phyloP scores from a whole-genome alignment of 441 rosid genomes.

The Capsella rubella region DNA sequence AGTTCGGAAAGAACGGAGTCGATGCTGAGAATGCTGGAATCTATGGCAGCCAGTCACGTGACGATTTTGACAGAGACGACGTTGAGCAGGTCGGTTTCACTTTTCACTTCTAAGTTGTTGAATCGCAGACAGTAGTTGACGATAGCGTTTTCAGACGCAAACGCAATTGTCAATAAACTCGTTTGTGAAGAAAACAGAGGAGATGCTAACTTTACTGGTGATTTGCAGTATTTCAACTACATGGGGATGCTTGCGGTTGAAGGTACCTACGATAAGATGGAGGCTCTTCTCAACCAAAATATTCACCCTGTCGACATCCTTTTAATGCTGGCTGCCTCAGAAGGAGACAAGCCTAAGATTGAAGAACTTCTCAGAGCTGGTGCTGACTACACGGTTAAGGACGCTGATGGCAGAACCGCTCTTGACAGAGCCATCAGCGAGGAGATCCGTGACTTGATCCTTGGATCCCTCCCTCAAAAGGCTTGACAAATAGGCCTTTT shows the following conservation, averaged over 20 bases:
- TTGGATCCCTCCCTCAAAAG: constrained; percentile 62
- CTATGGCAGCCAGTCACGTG: constrained; percentile 85
- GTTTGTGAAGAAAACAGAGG: constrained; percentile 6
- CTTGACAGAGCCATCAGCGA: constrained; percentile 64
- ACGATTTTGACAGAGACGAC: constrained; percentile 90
- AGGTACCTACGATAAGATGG: constrained; percentile 90
- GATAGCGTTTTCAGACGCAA: too few species aligned
- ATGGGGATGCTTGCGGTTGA: constrained; percentile 97
- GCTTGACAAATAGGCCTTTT: constrained; percentile 46
- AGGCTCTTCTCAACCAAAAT: constrained; percentile 74
- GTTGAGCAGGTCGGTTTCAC: constrained; percentile 73
- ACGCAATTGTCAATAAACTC: too few species aligned
- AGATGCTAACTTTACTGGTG: background rate
- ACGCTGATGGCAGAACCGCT: constrained; percentile 82
- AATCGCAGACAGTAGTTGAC: background rate
- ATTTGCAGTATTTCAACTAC: constrained; percentile 83
- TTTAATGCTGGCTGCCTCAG: constrained; percentile 76
- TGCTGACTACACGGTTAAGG: constrained; percentile 67
- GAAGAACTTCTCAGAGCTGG: constrained; percentile 89
- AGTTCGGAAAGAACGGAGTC: constrained; percentile 85
- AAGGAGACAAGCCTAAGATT: constrained; percentile 83
- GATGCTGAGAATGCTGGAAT: constrained; percentile 94
- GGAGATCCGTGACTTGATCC: constrained; percentile 72
- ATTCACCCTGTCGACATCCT: constrained; percentile 94
- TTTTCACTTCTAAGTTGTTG: constrained; percentile 25